A percentile compares a stretch with the other conserved stretches of the same genome.
These are phyloP conservation scores for Rhizopogon vulgaris DNA, from an alignment of 768 basidiomycete species.

Conservation along the genomic window DNA sequence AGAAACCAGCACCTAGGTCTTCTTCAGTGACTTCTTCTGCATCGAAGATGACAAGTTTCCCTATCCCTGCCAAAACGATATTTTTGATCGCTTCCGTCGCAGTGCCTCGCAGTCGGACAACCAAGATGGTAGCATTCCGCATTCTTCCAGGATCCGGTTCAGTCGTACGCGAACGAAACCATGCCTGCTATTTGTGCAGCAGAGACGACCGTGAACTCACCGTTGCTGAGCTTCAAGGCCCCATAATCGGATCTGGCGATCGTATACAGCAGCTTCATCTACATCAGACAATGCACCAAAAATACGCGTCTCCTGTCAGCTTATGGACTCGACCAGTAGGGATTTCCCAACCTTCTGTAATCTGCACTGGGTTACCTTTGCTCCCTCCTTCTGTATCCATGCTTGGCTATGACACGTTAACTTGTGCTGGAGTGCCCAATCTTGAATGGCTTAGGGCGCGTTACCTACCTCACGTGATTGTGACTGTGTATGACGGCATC, in stretches of 20 bases:
- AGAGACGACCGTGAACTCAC: constrained; percentile 34
- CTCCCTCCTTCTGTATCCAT: constrained; percentile 26
- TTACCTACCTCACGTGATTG: no score
- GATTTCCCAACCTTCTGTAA: constrained; percentile 58
- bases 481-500: no score
- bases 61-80: constrained; percentile 94
- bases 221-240: constrained; percentile 96
- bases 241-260: constrained; percentile 96
- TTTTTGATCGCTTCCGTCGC: constrained; percentile 97
- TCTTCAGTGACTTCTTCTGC: constrained; percentile 66
- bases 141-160: constrained; percentile 47
- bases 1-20: constrained; percentile 89
- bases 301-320: constrained; percentile 3
- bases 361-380: constrained; percentile 36
- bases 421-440: no score
- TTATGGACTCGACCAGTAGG: not conserved
- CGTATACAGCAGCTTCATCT: constrained; percentile 83
- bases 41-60: constrained; percentile 82
- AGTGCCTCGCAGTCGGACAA: constrained; percentile 72
- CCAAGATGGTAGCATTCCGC: constrained; percentile 87
- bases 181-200: not conserved
- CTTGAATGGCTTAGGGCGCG: not conserved
- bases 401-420: not conserved
- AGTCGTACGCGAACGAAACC: constrained; percentile 3
- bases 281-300: not conserved